A percentile compares a stretch with the other conserved stretches of the same genome.
phyloP scores from a whole-genome alignment of 352 stramenopile species.

The Phytophthora citricola region DNA sequence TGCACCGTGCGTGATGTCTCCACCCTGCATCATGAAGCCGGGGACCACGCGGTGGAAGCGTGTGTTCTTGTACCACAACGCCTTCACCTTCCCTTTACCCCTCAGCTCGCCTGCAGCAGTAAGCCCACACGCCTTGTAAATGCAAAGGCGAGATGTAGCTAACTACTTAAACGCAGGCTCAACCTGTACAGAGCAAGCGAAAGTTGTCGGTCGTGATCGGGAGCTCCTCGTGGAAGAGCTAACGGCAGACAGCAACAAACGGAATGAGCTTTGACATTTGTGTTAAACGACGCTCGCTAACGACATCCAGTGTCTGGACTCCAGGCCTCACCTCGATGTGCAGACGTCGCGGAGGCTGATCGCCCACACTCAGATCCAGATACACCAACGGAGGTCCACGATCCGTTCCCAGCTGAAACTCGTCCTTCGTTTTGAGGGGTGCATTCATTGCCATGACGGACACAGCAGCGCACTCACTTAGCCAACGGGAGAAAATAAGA shows the following conservation, averaged over 20 bases:
- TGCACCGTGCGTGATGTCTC: conserved; percentile 91
- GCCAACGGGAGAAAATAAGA: neutral
- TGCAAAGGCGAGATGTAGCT: conserved; percentile 9
- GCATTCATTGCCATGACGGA: conserved; percentile 54
- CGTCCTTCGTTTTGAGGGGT: conserved; percentile 48
- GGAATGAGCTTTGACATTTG: neutral
- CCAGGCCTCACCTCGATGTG: conserved; percentile 60
- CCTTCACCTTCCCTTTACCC: conserved; percentile 52
- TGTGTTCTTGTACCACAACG: conserved; percentile 95
- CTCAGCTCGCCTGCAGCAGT: conserved; percentile 49
- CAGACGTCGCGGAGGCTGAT: conserved; percentile 58
- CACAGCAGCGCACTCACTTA: too few species aligned
- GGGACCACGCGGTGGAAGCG: conserved; percentile 98
- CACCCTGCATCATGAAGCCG: conserved; percentile 96
- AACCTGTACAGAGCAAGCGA: conserved; percentile 73
- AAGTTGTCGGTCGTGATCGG: conserved; percentile 75
- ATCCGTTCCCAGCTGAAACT: conserved; percentile 49
- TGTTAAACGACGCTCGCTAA: too few species aligned
- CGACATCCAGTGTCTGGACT: too few species aligned
- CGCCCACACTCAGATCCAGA: conserved; percentile 63
- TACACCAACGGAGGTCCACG: conserved; percentile 64
- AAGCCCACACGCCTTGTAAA: neutral
- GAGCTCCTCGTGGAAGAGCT: conserved; percentile 82
- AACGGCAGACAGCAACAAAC: neutral
- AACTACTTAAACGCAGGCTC: neutral